Evolutionary conservation across 2,329 filamentous ascomycete species (phyloP).

Genomic region (Paraphaeosphaeria sporulosa): DNA sequence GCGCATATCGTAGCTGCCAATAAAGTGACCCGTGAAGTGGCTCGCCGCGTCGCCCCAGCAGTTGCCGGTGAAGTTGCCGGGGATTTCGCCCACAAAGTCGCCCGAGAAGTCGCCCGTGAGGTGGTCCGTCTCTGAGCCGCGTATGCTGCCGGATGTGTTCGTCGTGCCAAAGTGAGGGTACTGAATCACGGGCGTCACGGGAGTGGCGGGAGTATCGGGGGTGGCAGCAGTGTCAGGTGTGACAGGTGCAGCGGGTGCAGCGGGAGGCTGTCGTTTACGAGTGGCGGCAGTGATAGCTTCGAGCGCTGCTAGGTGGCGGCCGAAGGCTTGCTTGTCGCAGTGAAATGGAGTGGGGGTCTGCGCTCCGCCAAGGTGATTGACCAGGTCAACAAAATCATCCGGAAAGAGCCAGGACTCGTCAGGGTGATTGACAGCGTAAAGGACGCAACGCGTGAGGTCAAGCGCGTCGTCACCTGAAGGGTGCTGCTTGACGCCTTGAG

Average conservation of each 20-base stretch:
- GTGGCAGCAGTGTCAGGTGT: not conserved
- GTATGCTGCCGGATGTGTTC: not conserved
- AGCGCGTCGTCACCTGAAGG: slow-evolving; percentile 29
- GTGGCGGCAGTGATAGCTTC: not conserved
- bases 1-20: too few species aligned
- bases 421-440: slow-evolving; percentile 20
- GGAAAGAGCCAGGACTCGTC: slow-evolving; percentile 38
- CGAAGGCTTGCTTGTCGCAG: slow-evolving; percentile 20
- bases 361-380: slow-evolving; percentile 26
- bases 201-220: too few species aligned
- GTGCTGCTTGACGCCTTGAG: slow-evolving; percentile 27
- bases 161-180: not conserved
- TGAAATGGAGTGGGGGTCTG: slow-evolving; percentile 13
- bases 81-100: too few species aligned
- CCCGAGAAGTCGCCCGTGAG: too few species aligned
- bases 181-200: not conserved
- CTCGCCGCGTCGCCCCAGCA: too few species aligned
- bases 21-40: too few species aligned
- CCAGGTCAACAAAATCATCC: slow-evolving; percentile 27
- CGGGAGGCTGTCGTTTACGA: too few species aligned
- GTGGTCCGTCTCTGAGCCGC: not conserved
- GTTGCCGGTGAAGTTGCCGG: too few species aligned
- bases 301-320: not conserved
- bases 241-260: too few species aligned
- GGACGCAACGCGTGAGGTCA: slow-evolving; percentile 35